Evolutionary conservation across 495 filamentous ascomycete genomes (phyloP), one percentile per base, ranked within the genome.

Genomic region (Lichenothelia convexa): DNA sequence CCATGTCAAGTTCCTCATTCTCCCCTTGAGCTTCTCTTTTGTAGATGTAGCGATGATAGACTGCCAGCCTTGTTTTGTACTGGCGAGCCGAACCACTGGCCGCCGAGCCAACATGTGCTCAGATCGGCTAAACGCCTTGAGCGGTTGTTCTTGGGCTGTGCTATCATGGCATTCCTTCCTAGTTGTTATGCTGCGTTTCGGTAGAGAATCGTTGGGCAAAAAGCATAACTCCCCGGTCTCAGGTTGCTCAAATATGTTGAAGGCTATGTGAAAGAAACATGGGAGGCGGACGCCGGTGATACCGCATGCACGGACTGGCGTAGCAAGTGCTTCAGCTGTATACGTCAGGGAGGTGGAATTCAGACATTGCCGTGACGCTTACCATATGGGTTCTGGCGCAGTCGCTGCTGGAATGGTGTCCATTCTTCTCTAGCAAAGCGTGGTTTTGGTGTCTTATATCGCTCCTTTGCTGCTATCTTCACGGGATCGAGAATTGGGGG

Each of bases 331-430:
- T 15, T 61, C 59, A 13, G 70, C 63, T 65, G 43, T 55, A 15
- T 43, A 21, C 42, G 42, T 3, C 34, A 33, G 18, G 43, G 40
- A 33, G 40, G 39, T 16, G 43, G 42, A 15, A 12, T 30, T 45
- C 32, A 11, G 40, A 42, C 17, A 18, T 13, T 18, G 32, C 18
- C 16, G 26, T 6, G 18, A 57, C 54, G 3, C 47, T 11, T 64
- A 73, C 73, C 76, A 43, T 67, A 80, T 5, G 70, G 62, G 41
- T 77, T 78, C 29, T 63, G 58, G 3, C 46, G 50, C 1, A 78
- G 54, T 40, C 65, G 59, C 41, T 57, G 46, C 46, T 68, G 67
- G 44, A 72, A 67, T 2, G 40, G 26, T 8, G 59, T 63, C 34
- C 48, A 47, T 13, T 57, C 40, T 33, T 45, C 31, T 1, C 30